Base-by-base conservation (phyloP, 2,329 filamentous ascomycete genomes). In the Cytospora leucostoma region DNA sequence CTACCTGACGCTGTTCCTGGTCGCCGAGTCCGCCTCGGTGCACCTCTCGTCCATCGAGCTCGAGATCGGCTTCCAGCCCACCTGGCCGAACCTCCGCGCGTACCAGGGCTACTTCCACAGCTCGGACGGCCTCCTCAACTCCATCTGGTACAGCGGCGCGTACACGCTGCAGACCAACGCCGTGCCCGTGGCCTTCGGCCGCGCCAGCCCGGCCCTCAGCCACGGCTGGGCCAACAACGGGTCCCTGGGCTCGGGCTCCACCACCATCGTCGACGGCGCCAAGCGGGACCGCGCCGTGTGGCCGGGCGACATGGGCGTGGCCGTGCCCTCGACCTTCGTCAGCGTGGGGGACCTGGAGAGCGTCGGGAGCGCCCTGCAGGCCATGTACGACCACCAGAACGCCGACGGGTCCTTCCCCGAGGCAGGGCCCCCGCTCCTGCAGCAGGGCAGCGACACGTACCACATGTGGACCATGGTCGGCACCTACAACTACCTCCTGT, bases 281-380 rank as follows among this genome's bases (percentile, higher is more conserved):
- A 85, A 85, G 70, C 76, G 82, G 37, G 83, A 85, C 68, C 76
- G 81, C 7, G 74, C 83, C 3, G 80, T 86, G 2, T 86, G 83
- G 82, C 81, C 84, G 2, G 84, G 83, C 3, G 84, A 86, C 67
- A 82, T 86, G 77, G 79, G 80, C 3, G 82, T 85, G 53, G 79
- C 81, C 0, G 77, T 82, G 0, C 82, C 82, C 1, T 77, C 74
- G 8, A 74, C 82, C 1, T 78, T 81, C 17, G 78, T 84, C 3
- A 81, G 80, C 7, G 80, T 80, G 0, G 79, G 80, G 32, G 80
- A 82, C 21, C 70, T 83, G 3, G 74, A 80, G 47, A 77, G 77
- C 49, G 74, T 84, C 19, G 75, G 76, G 54, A 81, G 81, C 55
- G 79, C 79, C 0, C 68, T 84, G 15, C 78, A 75, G 66, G 69